Percentiles rank a stretch among this genome's conserved stretches.
Evolutionary conservation across 2,329 filamentous ascomycete genomes (phyloP).

Genomic region (Sclerotinia glacialis): DNA sequence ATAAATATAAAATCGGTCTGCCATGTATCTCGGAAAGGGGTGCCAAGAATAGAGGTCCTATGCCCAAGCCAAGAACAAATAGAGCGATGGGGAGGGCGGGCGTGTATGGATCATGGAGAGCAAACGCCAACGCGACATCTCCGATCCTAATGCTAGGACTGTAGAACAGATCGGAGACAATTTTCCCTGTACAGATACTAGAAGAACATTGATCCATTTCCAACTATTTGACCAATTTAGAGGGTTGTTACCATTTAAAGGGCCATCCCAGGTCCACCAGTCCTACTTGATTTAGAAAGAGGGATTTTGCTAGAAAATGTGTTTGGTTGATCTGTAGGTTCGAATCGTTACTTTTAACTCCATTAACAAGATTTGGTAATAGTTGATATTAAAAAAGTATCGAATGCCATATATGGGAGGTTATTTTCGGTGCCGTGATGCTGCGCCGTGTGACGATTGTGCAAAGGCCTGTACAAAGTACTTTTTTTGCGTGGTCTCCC

Average conservation of each 20-base stretch:
- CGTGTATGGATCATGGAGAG: background rate
- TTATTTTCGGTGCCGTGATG: no score
- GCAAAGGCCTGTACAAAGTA: no score
- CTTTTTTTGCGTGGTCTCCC: no score
- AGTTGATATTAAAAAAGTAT: no score
- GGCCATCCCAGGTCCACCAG: constrained; percentile 4
- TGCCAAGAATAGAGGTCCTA: constrained; percentile 1
- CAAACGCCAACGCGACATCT: background rate
- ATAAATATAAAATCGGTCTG: background rate
- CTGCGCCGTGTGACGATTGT: no score
- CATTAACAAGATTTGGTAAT: no score
- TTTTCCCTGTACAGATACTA: background rate
- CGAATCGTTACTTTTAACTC: no score
- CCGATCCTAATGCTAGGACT: background rate
- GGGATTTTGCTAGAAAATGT: no score
- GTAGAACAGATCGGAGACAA: background rate
- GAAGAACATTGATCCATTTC: constrained; percentile 6
- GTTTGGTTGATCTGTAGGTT: no score
- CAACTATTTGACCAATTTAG: background rate
- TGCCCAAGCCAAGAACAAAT: background rate
- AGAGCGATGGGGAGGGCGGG: background rate
- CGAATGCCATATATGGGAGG: no score
- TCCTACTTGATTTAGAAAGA: no score
- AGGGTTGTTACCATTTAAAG: background rate
- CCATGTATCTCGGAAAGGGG: background rate